Evolutionary conservation across 768 basidiomycete genomes (phyloP), one percentile per base, ranked within the genome.

Genomic region (Clitopilus hobsonii): DNA sequence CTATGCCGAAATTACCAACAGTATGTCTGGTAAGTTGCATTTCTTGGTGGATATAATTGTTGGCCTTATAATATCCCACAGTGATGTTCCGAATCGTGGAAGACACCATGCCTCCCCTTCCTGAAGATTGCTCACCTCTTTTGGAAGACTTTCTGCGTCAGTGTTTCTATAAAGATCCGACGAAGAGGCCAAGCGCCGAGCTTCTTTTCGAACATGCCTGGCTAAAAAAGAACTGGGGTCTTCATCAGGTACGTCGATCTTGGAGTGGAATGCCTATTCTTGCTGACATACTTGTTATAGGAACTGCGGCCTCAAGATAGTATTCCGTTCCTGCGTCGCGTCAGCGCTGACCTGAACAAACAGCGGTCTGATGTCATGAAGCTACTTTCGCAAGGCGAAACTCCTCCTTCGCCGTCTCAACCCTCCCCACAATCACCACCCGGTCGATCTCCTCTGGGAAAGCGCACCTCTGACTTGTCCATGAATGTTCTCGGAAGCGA

Each of bases 81-180:
- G 96, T 98, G 52, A 95, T 99, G 90, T 99, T 94, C 75, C 88
- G 88, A 24, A 98, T 99, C 65, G 96, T 99, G 24, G 95, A 97
- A 63, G 94, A 97, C 63, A 82, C 83, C 6, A 85, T 82, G 75
- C 95, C 96, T 25, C 92, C 92, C 2, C 69, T 97, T 38, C 96
- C 96, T 0, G 84, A 86, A 14, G 83, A 77, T 10, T 87, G 86
- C 60, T 94, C 94, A 3, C 77, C 79, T n/a, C 76, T 84, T 20
- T 77, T 98, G 14, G 71, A 77, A 54, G 85, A 92, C 66, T 98
- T 98, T 69, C 71, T 99, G 18, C 77, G 68, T n/a, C 78, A 80
- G 60, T 99, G 96, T 68, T 97, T 99, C 72, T 71, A 88, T 66
- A 98, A 98, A 71, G 85, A 96, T 60, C 93, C 96, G 14, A 64